Conservation (phyloP, 2,329 filamentous ascomycete species). For the Metarhizium anisopliae region DNA sequence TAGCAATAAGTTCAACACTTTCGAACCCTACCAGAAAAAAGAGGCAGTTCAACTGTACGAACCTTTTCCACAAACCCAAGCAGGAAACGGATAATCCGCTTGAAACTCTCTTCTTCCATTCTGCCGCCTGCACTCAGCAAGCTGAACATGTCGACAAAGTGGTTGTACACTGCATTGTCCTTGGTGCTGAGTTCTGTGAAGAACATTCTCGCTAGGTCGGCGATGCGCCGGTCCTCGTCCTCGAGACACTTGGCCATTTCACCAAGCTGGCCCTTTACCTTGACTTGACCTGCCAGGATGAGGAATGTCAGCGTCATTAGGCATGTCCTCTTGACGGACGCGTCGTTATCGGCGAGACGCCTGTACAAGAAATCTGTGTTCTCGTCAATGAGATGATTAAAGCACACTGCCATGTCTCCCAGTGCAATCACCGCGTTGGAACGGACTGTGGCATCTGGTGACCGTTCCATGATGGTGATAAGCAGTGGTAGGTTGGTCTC, state of each 20-base stretch:
- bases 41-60: conserved; percentile 20
- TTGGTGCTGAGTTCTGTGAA: conserved; percentile 96
- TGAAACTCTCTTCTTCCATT: conserved; percentile 78
- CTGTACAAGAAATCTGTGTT: conserved; percentile 98
- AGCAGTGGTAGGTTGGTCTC: conserved; percentile 85
- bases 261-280: conserved; percentile 96
- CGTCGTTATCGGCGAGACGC: conserved; percentile 78
- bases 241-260: conserved; percentile 99
- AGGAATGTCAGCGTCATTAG: conserved; percentile 98
- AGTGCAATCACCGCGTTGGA: conserved; percentile 96
- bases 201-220: conserved; percentile 94
- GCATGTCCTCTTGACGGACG: conserved; percentile 91
- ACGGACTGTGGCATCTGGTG: conserved; percentile 81
- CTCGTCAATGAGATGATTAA: conserved; percentile 98
- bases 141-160: conserved; percentile 99
- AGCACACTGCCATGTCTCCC: conserved; percentile 98
- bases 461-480: conserved; percentile 96
- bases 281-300: conserved; percentile 94
- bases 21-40: conserved; percentile 9
- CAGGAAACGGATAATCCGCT: conserved; percentile 82
- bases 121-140: conserved; percentile 73
- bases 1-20: background rate
- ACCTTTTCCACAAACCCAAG: conserved; percentile 97
- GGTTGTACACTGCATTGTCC: conserved; percentile 98
- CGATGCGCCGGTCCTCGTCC: conserved; percentile 88